These are phyloP conservation scores for Nakazawaea pomicola DNA, from an alignment of 805 yeast species.

Conservation along the genomic window DNA sequence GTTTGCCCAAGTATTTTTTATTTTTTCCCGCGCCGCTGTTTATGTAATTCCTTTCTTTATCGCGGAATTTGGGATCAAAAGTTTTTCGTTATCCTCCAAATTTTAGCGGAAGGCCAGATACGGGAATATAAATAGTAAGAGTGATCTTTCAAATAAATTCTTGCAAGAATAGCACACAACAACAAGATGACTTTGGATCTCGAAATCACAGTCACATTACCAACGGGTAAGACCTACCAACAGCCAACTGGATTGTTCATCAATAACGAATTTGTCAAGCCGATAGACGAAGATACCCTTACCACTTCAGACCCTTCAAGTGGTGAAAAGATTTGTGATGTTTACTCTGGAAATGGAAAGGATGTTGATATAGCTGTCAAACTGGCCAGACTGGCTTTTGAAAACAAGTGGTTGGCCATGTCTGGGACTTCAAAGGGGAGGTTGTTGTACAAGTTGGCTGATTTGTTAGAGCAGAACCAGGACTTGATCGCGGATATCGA, in stretches of 20 bases:
- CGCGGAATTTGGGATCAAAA: conserved; percentile 4
- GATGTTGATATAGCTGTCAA: conserved; percentile 52
- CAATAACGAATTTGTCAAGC: conserved; percentile 70
- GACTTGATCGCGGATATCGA: conserved; percentile 52
- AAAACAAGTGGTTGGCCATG: conserved; percentile 38
- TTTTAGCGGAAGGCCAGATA: no score
- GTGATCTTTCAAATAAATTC: no score
- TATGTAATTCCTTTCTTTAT: neutral
- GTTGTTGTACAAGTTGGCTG: conserved; percentile 42
- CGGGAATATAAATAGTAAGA: neutral
- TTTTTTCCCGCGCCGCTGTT: no score
- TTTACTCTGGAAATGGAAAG: conserved; percentile 44
- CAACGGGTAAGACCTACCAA: conserved; percentile 42
- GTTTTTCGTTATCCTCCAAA: no score
- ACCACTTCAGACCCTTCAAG: conserved; percentile 54
- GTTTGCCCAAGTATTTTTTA: no score
- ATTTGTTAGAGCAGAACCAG: conserved; percentile 40
- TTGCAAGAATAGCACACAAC: neutral
- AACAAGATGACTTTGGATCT: conserved; percentile 9
- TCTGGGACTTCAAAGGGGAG: conserved; percentile 44
- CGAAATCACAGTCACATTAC: conserved; percentile 18
- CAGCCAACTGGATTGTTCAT: conserved; percentile 87
- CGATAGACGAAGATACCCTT: conserved; percentile 52
- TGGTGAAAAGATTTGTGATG: conserved; percentile 44
- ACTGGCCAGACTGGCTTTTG: conserved; percentile 48